Percentiles rank a stretch among this genome's conserved stretches.
phyloP scores from a whole-genome alignment of 1,284 basidiomycete species.

The Phellinidium pouzarii region DNA sequence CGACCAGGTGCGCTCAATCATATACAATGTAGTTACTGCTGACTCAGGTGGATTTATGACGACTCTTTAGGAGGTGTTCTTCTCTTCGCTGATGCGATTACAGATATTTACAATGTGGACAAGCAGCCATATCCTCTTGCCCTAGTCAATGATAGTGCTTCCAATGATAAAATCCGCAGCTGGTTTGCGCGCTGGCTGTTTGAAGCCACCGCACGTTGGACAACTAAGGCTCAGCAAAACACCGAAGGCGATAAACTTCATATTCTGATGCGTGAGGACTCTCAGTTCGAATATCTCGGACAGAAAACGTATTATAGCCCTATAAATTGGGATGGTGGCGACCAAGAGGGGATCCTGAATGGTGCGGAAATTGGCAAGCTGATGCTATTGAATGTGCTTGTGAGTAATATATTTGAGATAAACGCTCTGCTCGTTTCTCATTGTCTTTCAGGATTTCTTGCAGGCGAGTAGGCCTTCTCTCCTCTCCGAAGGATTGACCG shows the following conservation, averaged over 20 bases:
- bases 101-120: slow-evolving; percentile 3
- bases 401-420: too few relatives aligned
- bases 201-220: slow-evolving; percentile 16
- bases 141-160: background rate
- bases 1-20: slow-evolving; percentile 13
- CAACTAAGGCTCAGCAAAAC: slow-evolving; percentile 12
- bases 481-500: slow-evolving; percentile 10
- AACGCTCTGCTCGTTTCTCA: too few relatives aligned
- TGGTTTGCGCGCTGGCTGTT: slow-evolving; percentile 18
- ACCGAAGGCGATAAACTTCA: slow-evolving; percentile 21
- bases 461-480: slow-evolving; percentile 14
- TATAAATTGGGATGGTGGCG: slow-evolving; percentile 15
- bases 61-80: slow-evolving; percentile 11
- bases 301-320: slow-evolving; percentile 18
- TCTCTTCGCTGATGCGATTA: slow-evolving; percentile 14
- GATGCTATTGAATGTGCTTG: slow-evolving; percentile 15
- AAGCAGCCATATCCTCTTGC: slow-evolving; percentile 4
- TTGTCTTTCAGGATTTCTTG: slow-evolving; percentile 15
- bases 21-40: too few relatives aligned
- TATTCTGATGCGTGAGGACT: slow-evolving; percentile 21
- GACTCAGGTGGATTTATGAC: background rate
- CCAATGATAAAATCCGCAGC: background rate
- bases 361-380: slow-evolving; percentile 15
- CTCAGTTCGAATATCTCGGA: slow-evolving; percentile 19
- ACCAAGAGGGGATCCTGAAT: background rate